Evolutionary conservation across 306 rosid species (phyloP).

Genomic region (Cicer yamashitae): DNA sequence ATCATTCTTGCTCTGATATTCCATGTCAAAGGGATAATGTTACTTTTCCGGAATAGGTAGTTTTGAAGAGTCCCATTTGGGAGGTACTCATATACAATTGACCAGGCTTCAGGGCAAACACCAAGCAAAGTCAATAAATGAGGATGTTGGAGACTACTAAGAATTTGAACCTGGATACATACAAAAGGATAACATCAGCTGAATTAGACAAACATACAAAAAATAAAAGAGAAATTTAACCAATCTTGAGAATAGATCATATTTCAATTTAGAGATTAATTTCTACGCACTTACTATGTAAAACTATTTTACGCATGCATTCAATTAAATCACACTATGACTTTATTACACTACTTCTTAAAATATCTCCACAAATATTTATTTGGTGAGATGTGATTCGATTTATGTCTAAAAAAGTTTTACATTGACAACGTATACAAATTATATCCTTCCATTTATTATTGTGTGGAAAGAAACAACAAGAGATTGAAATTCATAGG

Average conservation of each 20-base stretch:
- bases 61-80: constrained; percentile 84
- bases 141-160: constrained; percentile 83
- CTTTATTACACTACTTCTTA: no score
- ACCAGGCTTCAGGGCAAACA: constrained; percentile 83
- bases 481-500: not conserved
- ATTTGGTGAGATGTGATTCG: no score
- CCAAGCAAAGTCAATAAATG: constrained; percentile 87
- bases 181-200: constrained; percentile 42
- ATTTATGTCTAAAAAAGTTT: no score
- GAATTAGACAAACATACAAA: constrained; percentile 30
- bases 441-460: not conserved
- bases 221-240: not conserved
- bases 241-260: not conserved
- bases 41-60: constrained; percentile 68
- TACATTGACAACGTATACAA: no score
- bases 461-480: not conserved
- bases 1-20: constrained; percentile 69
- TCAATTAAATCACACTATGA: no score
- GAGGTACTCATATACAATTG: constrained; percentile 78
- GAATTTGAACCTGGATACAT: constrained; percentile 76
- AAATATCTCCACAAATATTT: no score
- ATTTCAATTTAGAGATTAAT: not conserved
- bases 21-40: constrained; percentile 65
- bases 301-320: no score
- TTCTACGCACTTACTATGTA: no score